These are phyloP conservation scores for Neopestalotiopsis sp. DNA, from an alignment of 2,329 filamentous ascomycete species.

Conservation along the genomic window DNA sequence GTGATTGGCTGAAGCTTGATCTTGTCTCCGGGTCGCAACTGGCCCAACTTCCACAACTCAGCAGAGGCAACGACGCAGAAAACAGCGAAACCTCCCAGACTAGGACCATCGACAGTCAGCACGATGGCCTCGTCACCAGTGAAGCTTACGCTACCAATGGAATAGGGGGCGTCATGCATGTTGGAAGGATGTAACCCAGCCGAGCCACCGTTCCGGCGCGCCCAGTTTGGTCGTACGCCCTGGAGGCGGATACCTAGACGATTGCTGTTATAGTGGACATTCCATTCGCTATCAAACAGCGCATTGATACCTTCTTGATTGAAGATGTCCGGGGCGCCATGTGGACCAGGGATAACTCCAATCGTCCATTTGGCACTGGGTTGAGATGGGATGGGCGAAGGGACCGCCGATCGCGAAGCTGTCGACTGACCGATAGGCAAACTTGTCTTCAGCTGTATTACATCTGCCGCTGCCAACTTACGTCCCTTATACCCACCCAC, in stretches of 20 bases:
- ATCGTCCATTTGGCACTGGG: slow-evolving; percentile 33
- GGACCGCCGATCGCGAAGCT: neutral
- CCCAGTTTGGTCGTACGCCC: slow-evolving; percentile 44
- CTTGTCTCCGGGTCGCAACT: slow-evolving; percentile 43
- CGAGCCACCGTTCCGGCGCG: slow-evolving; percentile 40
- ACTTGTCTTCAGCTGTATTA: slow-evolving; percentile 28
- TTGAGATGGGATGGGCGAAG: slow-evolving; percentile 24
- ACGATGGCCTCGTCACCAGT: slow-evolving; percentile 47
- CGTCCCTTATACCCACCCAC: slow-evolving; percentile 41
- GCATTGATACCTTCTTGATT: slow-evolving; percentile 34
- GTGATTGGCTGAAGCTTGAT: slow-evolving; percentile 38
- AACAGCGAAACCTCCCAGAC: slow-evolving; percentile 46
- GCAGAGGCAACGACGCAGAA: slow-evolving; percentile 42
- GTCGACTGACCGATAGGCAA: no score
- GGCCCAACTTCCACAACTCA: slow-evolving; percentile 49
- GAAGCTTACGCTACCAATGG: slow-evolving; percentile 47
- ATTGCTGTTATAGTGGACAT: slow-evolving; percentile 46
- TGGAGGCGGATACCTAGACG: slow-evolving; percentile 44
- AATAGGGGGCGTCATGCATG: slow-evolving; percentile 44
- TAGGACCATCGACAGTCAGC: slow-evolving; percentile 44
- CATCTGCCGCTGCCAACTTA: slow-evolving; percentile 35
- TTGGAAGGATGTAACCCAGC: slow-evolving; percentile 47
- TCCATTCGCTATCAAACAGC: slow-evolving; percentile 42
- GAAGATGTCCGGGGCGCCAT: slow-evolving; percentile 43
- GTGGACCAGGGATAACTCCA: slow-evolving; percentile 42